These are phyloP conservation scores for Sclerotinia trifoliorum DNA, from an alignment of 2,329 filamentous ascomycete genomes.

Conservation along the genomic window DNA sequence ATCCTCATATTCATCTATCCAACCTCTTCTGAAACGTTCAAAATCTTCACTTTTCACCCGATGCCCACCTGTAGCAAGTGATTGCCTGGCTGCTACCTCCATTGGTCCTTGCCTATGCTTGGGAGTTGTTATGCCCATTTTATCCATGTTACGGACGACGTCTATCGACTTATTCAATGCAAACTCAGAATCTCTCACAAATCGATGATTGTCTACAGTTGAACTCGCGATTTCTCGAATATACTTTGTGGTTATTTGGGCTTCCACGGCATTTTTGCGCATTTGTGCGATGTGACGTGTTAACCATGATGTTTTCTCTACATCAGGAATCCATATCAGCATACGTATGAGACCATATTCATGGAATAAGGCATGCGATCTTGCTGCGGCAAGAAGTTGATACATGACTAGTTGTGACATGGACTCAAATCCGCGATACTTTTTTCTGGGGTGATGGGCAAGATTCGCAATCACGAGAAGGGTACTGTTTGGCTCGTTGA, in stretches of 20 bases:
- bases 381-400: constrained; percentile 60
- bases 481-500: constrained; percentile 62
- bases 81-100: constrained; percentile 28
- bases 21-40: constrained; percentile 2
- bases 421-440: constrained; percentile 54
- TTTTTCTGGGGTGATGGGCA: constrained; percentile 51
- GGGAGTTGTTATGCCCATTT: constrained; percentile 46
- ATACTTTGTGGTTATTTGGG: constrained; percentile 60
- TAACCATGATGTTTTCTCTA: constrained; percentile 58
- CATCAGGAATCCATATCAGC: constrained; percentile 67
- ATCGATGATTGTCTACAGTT: constrained; percentile 33
- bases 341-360: constrained; percentile 76
- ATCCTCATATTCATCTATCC: not conserved
- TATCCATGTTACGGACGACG: constrained; percentile 49
- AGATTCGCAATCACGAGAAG: constrained; percentile 73
- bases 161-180: constrained; percentile 47
- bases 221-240: constrained; percentile 55
- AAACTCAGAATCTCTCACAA: constrained; percentile 48
- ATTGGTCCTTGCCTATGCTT: constrained; percentile 44
- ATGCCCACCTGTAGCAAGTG: constrained; percentile 27
- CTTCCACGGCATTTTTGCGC: constrained; percentile 56
- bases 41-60: constrained; percentile 11
- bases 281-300: constrained; percentile 58
- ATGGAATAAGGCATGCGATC: constrained; percentile 62
- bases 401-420: constrained; percentile 57